Evolutionary conservation across 108 stramenopile species (phyloP).

Genomic region (Nitzschia sp.): DNA sequence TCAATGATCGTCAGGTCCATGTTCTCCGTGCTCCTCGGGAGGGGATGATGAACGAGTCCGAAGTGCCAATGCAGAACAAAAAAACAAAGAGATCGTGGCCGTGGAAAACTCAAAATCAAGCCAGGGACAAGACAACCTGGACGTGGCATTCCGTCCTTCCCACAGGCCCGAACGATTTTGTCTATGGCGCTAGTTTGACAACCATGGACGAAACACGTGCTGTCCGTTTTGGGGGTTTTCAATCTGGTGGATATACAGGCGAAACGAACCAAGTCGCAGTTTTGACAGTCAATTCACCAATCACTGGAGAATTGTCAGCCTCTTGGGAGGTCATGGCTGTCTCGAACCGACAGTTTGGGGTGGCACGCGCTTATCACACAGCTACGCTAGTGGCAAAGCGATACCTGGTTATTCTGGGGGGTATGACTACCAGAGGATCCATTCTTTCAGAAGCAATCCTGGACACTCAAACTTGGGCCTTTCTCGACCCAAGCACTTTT

Average conservation of each 20-base stretch:
- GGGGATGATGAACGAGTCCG: neutral
- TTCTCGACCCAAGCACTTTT: conserved; percentile 29
- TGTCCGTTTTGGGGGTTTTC: conserved; percentile 62
- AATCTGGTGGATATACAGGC: conserved; percentile 53
- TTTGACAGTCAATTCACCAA: conserved; percentile 25
- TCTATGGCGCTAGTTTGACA: conserved; percentile 54
- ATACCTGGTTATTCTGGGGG: conserved; percentile 57
- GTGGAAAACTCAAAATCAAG: neutral
- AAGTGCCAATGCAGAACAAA: neutral
- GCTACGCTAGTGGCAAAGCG: conserved; percentile 53
- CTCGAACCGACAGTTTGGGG: conserved; percentile 3
- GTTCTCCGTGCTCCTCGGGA: neutral
- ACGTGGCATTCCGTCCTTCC: conserved; percentile 3
- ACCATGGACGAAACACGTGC: conserved; percentile 39
- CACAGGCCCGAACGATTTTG: conserved; percentile 12
- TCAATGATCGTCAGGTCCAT: conserved; percentile 40
- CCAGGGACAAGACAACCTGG: neutral
- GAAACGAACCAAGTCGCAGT: conserved; percentile 56
- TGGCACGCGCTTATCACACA: conserved; percentile 58
- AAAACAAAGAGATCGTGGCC: neutral
- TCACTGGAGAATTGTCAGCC: neutral
- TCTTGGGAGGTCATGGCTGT: conserved; percentile 2
- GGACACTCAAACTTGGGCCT: conserved; percentile 59
- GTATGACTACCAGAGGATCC: conserved; percentile 49
- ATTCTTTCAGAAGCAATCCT: conserved; percentile 42